These are phyloP conservation scores for Fraxinus sp. DNA, from an alignment of 305 asterid genomes.

Conservation along the genomic window DNA sequence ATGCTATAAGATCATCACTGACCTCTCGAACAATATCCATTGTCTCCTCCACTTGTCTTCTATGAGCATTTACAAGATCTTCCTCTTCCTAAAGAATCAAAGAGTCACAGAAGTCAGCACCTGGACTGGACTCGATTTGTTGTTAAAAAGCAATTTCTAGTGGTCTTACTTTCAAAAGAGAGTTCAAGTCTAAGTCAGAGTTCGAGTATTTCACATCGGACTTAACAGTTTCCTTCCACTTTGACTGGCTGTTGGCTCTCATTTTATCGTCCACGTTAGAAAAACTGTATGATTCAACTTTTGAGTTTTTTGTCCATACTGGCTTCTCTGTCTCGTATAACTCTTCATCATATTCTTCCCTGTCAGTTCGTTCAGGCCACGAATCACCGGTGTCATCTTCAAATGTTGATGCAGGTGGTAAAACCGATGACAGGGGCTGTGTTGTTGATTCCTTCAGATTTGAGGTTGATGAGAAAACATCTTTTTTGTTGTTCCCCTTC, in stretches of 20 bases:
- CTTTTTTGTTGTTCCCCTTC: constrained; percentile 74
- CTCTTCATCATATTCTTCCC: constrained; percentile 81
- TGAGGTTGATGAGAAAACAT: constrained; percentile 53
- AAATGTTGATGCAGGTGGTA: constrained; percentile 51
- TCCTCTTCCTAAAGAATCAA: constrained; percentile 75
- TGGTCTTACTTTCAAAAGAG: constrained; percentile 64
- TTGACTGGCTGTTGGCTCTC: constrained; percentile 53
- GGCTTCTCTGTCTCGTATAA: constrained; percentile 74
- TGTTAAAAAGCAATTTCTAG: neutral
- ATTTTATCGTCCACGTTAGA: constrained; percentile 49
- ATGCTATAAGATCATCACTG: constrained; percentile 14
- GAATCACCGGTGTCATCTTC: constrained; percentile 80
- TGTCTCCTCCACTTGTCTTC: constrained; percentile 95
- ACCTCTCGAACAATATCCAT: constrained; percentile 98
- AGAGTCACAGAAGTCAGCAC: constrained; percentile 11
- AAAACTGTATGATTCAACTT: constrained; percentile 47
- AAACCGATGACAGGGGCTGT: constrained; percentile 50
- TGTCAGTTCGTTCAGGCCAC: constrained; percentile 74
- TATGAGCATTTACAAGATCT: constrained; percentile 87
- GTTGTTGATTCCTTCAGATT: constrained; percentile 74
- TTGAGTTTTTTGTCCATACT: constrained; percentile 54
- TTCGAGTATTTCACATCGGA: constrained; percentile 53
- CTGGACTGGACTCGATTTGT: neutral
- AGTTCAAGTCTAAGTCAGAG: constrained; percentile 65
- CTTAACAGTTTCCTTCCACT: constrained; percentile 70